phyloP scores from a whole-genome alignment of 352 stramenopile species.

The Halophytophthora batemanensis region DNA sequence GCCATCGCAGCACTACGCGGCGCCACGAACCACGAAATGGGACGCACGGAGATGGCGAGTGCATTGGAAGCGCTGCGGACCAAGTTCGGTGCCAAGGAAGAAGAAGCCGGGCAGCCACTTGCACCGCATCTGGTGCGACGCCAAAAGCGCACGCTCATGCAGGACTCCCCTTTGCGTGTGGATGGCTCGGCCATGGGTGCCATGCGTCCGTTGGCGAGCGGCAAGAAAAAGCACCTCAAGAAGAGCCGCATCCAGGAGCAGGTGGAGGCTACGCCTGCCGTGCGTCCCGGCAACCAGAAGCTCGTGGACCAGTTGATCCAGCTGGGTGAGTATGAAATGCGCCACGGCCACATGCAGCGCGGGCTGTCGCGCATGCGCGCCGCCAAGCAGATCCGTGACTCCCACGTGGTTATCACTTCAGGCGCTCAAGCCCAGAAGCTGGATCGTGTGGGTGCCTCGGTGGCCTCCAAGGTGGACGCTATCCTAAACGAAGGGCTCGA shows the following conservation, averaged over 20 bases:
- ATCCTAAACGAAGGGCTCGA: constrained; percentile 52
- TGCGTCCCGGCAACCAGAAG: constrained; percentile 43
- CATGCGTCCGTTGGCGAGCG: constrained; percentile 25
- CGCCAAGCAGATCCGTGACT: constrained; percentile 50
- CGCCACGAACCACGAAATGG: constrained; percentile 39
- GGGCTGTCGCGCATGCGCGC: constrained; percentile 55
- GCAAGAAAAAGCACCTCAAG: constrained; percentile 27
- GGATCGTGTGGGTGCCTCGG: constrained; percentile 39
- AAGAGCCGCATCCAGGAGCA: constrained; percentile 40
- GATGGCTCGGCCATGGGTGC: not conserved
- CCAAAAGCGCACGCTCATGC: constrained; percentile 18
- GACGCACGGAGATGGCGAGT: constrained; percentile 37
- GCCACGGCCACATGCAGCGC: constrained; percentile 41
- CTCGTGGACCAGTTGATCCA: constrained; percentile 58
- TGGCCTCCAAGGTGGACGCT: constrained; percentile 56
- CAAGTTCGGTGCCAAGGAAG: constrained; percentile 24
- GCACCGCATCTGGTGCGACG: constrained; percentile 7
- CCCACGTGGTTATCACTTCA: constrained; percentile 42
- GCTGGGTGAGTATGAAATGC: constrained; percentile 57
- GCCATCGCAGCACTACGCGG: constrained; percentile 33
- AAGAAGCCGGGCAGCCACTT: not conserved
- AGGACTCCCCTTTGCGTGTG: constrained; percentile 22
- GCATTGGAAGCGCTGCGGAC: constrained; percentile 36
- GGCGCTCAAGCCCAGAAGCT: constrained; percentile 53
- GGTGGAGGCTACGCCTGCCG: constrained; percentile 34